These are phyloP conservation scores for Kuraishia ogatae DNA, from an alignment of 805 yeast genomes.

Conservation along the genomic window DNA sequence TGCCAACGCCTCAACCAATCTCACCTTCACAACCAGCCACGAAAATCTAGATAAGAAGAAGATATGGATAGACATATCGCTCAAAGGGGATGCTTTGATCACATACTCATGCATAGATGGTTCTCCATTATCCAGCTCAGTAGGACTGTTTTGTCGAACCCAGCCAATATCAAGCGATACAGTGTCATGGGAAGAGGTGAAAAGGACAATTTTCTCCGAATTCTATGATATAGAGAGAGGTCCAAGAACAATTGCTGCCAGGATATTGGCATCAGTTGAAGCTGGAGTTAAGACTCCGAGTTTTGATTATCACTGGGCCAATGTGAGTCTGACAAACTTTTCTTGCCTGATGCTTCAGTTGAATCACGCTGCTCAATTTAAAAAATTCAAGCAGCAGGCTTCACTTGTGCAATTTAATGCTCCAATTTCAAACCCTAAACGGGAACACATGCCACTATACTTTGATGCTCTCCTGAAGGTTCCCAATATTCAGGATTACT, in stretches of 20 bases:
- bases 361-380: background rate
- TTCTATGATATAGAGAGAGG: background rate
- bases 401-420: background rate
- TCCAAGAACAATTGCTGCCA: background rate
- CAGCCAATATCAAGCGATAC: background rate
- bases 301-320: background rate
- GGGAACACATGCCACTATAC: slow-evolving; percentile 9
- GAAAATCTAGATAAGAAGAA: slow-evolving; percentile 13
- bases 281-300: background rate
- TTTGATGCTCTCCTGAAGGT: slow-evolving; percentile 12
- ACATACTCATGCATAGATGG: background rate
- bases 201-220: slow-evolving; percentile 16
- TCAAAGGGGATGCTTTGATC: slow-evolving; percentile 19
- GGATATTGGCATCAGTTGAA: background rate
- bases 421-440: slow-evolving; percentile 1
- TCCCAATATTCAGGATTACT: background rate
- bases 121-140: background rate
- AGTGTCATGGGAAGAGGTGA: slow-evolving; percentile 11
- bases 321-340: background rate
- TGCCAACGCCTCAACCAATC: background rate
- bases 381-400: background rate
- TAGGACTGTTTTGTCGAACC: background rate
- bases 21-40: slow-evolving; percentile 4
- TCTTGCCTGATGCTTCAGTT: background rate
- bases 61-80: slow-evolving; percentile 25